phyloP scores from a whole-genome alignment of 2,329 filamentous ascomycete species.

The Beauveria medogensis region DNA sequence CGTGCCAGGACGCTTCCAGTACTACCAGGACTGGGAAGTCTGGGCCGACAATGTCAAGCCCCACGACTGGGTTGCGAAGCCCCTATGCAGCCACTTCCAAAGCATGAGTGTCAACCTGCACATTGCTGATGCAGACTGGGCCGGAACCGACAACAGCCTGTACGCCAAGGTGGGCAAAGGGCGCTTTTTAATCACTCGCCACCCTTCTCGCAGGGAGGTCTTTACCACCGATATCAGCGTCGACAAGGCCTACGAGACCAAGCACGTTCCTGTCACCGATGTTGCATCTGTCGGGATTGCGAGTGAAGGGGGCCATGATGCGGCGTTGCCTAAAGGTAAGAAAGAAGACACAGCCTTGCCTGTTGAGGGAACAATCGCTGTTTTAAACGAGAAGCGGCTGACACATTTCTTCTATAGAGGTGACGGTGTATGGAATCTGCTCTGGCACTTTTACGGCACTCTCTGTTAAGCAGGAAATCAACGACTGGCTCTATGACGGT shows the following conservation, averaged over 20 bases:
- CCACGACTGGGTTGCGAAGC: background rate
- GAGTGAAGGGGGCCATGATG: background rate
- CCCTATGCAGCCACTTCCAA: background rate
- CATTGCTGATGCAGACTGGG: background rate
- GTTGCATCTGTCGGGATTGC: conserved; percentile 47
- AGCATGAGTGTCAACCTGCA: background rate
- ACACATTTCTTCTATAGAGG: background rate
- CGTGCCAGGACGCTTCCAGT: background rate
- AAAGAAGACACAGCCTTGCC: background rate
- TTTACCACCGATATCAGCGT: conserved; percentile 50
- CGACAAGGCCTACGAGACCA: conserved; percentile 75
- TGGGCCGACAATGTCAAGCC: background rate
- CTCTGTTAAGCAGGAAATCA: background rate
- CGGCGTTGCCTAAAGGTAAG: background rate
- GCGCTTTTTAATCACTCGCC: background rate
- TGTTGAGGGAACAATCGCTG: too few relatives aligned
- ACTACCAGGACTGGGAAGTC: background rate
- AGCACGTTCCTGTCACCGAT: conserved; percentile 83
- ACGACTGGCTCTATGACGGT: background rate
- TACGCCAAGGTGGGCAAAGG: background rate
- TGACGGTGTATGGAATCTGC: background rate
- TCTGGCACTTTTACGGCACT: background rate
- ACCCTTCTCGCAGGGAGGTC: background rate
- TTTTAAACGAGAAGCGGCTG: background rate
- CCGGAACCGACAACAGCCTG: background rate